phyloP scores from a whole-genome alignment of 2,329 filamentous ascomycete species.

The Paraconiothyrium brasiliense region DNA sequence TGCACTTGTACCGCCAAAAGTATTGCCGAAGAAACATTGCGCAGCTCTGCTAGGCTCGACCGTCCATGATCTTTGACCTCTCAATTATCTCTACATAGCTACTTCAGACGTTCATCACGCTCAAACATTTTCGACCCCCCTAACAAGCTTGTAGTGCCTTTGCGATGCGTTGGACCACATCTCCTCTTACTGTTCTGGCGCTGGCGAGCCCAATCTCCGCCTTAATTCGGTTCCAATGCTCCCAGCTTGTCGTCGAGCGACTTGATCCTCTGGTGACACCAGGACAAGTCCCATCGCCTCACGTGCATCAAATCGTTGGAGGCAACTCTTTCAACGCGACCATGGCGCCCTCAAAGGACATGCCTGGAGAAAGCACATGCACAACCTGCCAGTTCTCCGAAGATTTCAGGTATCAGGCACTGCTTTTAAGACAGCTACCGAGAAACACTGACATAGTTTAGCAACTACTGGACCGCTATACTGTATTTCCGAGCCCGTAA shows the following conservation, averaged over 20 bases:
- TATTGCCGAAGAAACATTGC: neutral
- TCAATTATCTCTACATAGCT: neutral
- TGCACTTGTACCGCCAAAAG: neutral
- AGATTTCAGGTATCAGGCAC: slow-evolving; percentile 19
- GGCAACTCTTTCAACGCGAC: slow-evolving; percentile 36
- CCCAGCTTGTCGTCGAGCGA: slow-evolving; percentile 37
- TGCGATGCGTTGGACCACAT: slow-evolving; percentile 18
- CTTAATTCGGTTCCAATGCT: slow-evolving; percentile 37
- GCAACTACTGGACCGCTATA: slow-evolving; percentile 39
- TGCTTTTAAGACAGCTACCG: neutral
- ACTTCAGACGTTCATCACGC: neutral
- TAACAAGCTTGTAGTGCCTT: neutral
- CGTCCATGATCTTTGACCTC: neutral
- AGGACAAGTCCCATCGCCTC: slow-evolving; percentile 31
- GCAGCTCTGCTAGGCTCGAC: neutral
- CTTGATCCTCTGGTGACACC: slow-evolving; percentile 37
- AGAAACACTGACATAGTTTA: slow-evolving; percentile 9
- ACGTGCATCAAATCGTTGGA: slow-evolving; percentile 29
- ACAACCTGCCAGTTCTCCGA: slow-evolving; percentile 31
- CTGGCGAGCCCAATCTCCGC: slow-evolving; percentile 18
- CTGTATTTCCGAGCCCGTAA: slow-evolving; percentile 41
- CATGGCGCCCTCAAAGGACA: slow-evolving; percentile 25
- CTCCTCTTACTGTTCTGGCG: slow-evolving; percentile 15
- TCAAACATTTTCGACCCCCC: neutral
- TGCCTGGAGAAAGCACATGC: slow-evolving; percentile 32